Percentiles rank a stretch among this genome's conserved stretches.
Evolutionary conservation across 169 alveolate species (phyloP).

Genomic region (Plasmodium berghei): DNA sequence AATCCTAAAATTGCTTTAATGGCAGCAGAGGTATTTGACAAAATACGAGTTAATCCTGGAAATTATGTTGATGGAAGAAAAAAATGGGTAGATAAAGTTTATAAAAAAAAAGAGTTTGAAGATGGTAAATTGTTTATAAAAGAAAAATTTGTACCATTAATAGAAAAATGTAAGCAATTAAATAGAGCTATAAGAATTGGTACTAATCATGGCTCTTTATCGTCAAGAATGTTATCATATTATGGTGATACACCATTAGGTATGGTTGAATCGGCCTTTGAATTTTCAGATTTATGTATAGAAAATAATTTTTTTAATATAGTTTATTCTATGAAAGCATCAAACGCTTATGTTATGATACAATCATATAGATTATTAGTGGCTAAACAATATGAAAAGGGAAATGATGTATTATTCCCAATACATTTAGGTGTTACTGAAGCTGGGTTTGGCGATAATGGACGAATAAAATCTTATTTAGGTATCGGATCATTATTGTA

Average conservation of each 20-base stretch:
- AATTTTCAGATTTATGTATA: conserved; percentile 86
- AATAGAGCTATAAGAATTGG: conserved; percentile 88
- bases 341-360: conserved; percentile 87
- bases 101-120: conserved; percentile 81
- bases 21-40: conserved; percentile 88
- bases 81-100: conserved; percentile 84
- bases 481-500: conserved; percentile 90
- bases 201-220: conserved; percentile 88
- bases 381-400: conserved; percentile 75
- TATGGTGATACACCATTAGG: conserved; percentile 91
- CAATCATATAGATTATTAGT: conserved; percentile 88
- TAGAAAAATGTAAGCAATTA: conserved; percentile 84
- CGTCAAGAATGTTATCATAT: conserved; percentile 85
- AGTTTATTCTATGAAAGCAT: conserved; percentile 88
- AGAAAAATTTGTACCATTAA: conserved; percentile 83
- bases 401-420: conserved; percentile 77
- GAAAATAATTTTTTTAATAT: conserved; percentile 83
- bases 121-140: conserved; percentile 80
- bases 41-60: conserved; percentile 90
- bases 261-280: conserved; percentile 90
- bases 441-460: conserved; percentile 91
- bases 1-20: conserved; percentile 88
- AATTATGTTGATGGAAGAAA: conserved; percentile 89
- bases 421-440: conserved; percentile 91
- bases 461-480: conserved; percentile 86